Conservation (phyloP, 352 stramenopile genomes). For the Phytopythium mirpurense region DNA sequence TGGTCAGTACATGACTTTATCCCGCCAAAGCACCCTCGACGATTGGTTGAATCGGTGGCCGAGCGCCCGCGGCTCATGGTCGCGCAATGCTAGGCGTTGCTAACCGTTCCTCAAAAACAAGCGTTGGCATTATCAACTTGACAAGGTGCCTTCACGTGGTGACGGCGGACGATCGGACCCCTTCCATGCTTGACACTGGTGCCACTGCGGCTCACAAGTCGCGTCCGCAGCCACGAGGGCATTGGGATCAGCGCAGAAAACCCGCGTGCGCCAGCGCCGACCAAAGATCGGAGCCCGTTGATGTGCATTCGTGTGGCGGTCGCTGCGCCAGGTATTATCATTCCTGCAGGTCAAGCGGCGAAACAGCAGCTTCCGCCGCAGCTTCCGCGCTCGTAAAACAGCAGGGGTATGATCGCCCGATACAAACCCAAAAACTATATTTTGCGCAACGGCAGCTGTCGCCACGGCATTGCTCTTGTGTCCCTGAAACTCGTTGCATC, state of each 20-base stretch:
- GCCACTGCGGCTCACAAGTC: neutral
- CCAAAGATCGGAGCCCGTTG: neutral
- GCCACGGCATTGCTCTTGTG: too few species aligned
- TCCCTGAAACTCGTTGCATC: too few species aligned
- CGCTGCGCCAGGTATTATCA: neutral
- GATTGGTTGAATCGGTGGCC: too few species aligned
- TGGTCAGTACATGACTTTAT: too few species aligned
- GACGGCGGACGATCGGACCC: neutral
- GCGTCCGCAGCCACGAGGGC: neutral
- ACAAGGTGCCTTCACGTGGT: too few species aligned
- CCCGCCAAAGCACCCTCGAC: too few species aligned
- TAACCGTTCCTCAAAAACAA: neutral
- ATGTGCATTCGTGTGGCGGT: neutral
- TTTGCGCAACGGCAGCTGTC: too few species aligned
- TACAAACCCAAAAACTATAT: too few species aligned
- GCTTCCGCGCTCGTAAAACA: neutral
- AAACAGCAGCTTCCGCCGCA: neutral
- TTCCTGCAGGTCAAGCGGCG: neutral
- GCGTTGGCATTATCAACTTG: too few species aligned
- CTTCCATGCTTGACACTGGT: neutral
- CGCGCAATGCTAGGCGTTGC: neutral
- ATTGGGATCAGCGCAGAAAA: too few species aligned
- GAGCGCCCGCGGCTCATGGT: too few species aligned
- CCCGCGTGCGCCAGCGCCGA: neutral
- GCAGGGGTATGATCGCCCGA: too few species aligned